Evolutionary conservation across 768 basidiomycete genomes (phyloP), one percentile per base, ranked within the genome.

Genomic region (Lentinula guzmanii): DNA sequence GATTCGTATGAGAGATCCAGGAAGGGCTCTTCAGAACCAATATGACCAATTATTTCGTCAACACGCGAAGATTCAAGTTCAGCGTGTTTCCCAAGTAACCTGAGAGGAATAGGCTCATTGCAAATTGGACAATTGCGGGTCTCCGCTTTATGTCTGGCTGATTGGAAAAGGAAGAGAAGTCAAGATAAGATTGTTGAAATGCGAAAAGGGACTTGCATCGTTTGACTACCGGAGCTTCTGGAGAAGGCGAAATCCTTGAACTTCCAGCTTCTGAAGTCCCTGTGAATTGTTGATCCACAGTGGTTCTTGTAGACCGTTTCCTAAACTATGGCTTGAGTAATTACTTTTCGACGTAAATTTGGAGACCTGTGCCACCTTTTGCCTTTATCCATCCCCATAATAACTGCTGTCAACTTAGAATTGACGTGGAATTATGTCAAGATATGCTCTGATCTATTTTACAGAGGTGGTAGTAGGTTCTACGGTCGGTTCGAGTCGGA

Each of bases 71-170:
- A 74, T 70, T 93, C 91, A 31, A 92, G 77, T 45, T 77, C 78
- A 3, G 81, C 78, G 65, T 93, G 91, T 60, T 75, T 77, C 2
- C 76, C 77, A 15, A 93, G 77, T n/a, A 92, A 78, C 11, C 90
- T 85, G 24, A 91, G 68, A 13, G 91, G 90, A 45, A 93, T 87
- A 42, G 70, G 70, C 69, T 93, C 90, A 13, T 79, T 74, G 72
- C 91, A 93, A 42, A 88, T 82, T 1, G 91, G 91, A 68, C 91
- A 93, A 62, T 76, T 76, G 61, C 85, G 78, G 2, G 89, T 93
- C 69, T 91, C 90, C 16, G 87, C 90, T 48, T 86, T 83, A 70
- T 85, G 59, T 52, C 59, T 89, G 3, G 79, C 89, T 90, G 55
- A 21, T n/a, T 35, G n/a, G 61, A 55, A 57, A 53, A n/a, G 61